Evolutionary conservation across 345 rosid species (phyloP).

Genomic region (Gossypium raimondii): DNA sequence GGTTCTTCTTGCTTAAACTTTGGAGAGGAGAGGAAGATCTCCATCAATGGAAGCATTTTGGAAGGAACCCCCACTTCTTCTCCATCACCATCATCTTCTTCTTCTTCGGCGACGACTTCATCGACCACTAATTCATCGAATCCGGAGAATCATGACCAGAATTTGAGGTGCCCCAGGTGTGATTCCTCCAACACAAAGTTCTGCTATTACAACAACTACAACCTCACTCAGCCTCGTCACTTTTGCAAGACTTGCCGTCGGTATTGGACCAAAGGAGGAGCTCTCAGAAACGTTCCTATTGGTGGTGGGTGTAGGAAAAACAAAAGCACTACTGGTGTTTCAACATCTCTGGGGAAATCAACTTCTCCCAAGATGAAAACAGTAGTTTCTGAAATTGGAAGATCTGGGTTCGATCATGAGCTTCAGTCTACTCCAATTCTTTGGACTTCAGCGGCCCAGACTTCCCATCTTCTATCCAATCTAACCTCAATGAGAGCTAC

Average conservation of each 20-base stretch:
- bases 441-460: conserved; percentile 52
- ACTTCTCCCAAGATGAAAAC: conserved; percentile 34
- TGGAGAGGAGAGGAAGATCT: conserved; percentile 39
- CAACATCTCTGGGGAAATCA: conserved; percentile 34
- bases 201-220: conserved; percentile 80
- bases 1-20: conserved; percentile 36
- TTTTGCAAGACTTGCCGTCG: conserved; percentile 86
- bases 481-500: conserved; percentile 46
- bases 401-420: conserved; percentile 45
- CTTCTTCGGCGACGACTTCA: conserved; percentile 31
- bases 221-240: conserved; percentile 81
- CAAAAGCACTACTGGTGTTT: conserved; percentile 28
- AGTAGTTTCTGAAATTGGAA: conserved; percentile 43
- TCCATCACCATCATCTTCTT: conserved; percentile 15
- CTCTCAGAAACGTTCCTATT: conserved; percentile 64
- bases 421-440: conserved; percentile 36
- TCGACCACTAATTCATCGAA: conserved; percentile 23
- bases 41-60: conserved; percentile 39
- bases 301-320: conserved; percentile 77
- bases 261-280: conserved; percentile 82
- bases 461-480: conserved; percentile 32
- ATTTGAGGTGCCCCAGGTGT: conserved; percentile 66
- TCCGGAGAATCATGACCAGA: conserved; percentile 31
- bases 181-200: conserved; percentile 75
- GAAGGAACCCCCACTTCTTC: conserved; percentile 34